Percentiles rank a stretch among this genome's conserved stretches.
Conservation (phyloP, 495 filamentous ascomycete species). For the Viridothelium virens region DNA sequence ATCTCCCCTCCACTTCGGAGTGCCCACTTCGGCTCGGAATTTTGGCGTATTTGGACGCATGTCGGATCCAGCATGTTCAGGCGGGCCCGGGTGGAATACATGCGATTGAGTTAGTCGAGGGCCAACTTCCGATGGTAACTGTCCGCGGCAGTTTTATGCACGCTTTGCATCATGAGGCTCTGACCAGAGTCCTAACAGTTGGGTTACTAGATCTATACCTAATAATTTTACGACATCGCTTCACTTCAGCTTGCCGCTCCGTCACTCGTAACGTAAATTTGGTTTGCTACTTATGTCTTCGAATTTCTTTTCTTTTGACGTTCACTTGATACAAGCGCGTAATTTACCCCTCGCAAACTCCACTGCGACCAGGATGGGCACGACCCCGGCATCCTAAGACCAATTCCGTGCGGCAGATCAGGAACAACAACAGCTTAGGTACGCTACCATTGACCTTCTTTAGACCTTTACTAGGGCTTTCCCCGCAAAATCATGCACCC, state of each 20-base stretch:
- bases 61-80: background rate
- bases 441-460: background rate
- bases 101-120: background rate
- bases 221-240: background rate
- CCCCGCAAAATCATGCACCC: background rate
- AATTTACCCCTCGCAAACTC: background rate
- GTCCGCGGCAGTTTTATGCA: background rate
- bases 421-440: too few species aligned
- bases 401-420: too few species aligned
- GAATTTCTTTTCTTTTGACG: background rate
- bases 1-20: conserved; percentile 8
- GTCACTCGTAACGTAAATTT: background rate
- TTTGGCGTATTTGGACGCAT: conserved; percentile 1
- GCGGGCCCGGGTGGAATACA: background rate
- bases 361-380: background rate
- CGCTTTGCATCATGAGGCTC: conserved; percentile 5
- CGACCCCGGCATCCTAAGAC: too few species aligned
- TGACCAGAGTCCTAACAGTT: background rate
- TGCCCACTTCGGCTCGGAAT: conserved; percentile 5
- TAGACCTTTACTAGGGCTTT: background rate
- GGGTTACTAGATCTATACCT: background rate
- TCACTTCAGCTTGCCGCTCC: background rate
- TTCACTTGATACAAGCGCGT: background rate
- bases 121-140: background rate
- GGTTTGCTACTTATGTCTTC: background rate